Evolutionary conservation across 805 yeast genomes (phyloP), one percentile per base, ranked within the genome.

Genomic region (Candida schatavii): DNA sequence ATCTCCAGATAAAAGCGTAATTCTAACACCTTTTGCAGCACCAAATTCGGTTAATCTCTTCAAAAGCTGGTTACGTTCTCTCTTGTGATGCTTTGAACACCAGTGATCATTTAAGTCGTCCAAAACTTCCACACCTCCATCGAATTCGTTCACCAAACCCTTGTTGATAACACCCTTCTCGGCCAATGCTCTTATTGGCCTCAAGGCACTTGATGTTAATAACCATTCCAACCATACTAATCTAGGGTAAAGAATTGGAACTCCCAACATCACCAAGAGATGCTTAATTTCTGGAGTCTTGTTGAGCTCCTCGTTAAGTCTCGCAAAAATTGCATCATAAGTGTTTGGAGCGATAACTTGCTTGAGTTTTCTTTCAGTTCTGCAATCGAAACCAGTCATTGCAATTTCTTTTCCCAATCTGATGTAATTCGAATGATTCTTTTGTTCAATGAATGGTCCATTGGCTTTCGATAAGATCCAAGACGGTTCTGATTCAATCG

Each of bases 91-190:
- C 45, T 74, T 74, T 3, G 96, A 83, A 61, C 97, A 89, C 99
- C 99, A 91, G 66, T 91, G 98, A 59, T 91, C 99, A 56, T 89
- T 83, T 62, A 93, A 72, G 60, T 91, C 98, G 57, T 93, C 98
- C 50, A 93, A 73, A 13, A 91, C 78, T 64, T 91, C 98, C 4
- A 91, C 81, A 31, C 85, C 80, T 2, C 97, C 97, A 58, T 90
- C 97, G 55, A 90, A 91, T 51, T 87, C 93, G 57, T 93, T 91
- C 20, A 88, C 88, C 26, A 91, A 63, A 0, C 96, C 95, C 45
- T 75, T 73, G 37, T 81, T 76, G 27, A 82, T 58, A 20, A 62
- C 40, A 2, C 89, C 88, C 43, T 74, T 75, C 42, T 76, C 70
- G 2, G 91, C 78, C 48, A 73, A 49, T 27, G 60, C 73, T 55